These are phyloP conservation scores for Euphorbia schlechtendalii DNA, from an alignment of 441 rosid species.

Conservation along the genomic window DNA sequence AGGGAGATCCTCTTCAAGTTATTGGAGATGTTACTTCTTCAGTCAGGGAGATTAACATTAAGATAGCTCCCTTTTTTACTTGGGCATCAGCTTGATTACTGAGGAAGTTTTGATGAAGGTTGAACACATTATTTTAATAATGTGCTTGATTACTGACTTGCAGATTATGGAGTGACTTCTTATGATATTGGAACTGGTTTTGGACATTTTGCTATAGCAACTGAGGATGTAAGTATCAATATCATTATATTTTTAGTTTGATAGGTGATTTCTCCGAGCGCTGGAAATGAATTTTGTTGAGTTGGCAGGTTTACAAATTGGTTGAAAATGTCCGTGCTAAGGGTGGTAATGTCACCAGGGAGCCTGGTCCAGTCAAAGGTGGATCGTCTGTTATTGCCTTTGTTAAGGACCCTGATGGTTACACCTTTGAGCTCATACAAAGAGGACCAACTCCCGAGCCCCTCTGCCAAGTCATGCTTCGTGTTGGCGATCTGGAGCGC, in stretches of 20 bases:
- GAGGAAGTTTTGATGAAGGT: neutral
- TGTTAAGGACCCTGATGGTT: conserved; percentile 98
- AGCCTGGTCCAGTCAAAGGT: conserved; percentile 97
- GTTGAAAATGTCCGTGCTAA: conserved; percentile 69
- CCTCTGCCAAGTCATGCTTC: conserved; percentile 95
- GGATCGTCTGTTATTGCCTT: conserved; percentile 68
- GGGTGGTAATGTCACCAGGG: conserved; percentile 74
- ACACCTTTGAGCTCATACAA: conserved; percentile 78
- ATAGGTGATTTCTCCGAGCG: conserved; percentile 3
- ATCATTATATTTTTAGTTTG: neutral
- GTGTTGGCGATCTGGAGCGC: conserved; percentile 83
- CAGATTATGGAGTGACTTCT: conserved; percentile 83
- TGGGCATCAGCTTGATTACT: neutral
- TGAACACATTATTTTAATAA: neutral
- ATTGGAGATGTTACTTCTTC: neutral
- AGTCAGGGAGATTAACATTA: neutral
- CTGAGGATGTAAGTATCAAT: conserved; percentile 60
- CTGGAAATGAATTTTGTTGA: conserved; percentile 12
- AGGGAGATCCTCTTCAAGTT: neutral
- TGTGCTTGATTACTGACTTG: conserved; percentile 14
- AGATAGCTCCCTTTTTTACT: neutral
- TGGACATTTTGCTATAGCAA: conserved; percentile 90
- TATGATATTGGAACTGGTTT: conserved; percentile 96
- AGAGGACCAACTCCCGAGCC: conserved; percentile 91
- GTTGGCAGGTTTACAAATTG: conserved; percentile 63